Base-by-base conservation (phyloP, 169 alveolate species). In the Eimeria zaria region DNA sequence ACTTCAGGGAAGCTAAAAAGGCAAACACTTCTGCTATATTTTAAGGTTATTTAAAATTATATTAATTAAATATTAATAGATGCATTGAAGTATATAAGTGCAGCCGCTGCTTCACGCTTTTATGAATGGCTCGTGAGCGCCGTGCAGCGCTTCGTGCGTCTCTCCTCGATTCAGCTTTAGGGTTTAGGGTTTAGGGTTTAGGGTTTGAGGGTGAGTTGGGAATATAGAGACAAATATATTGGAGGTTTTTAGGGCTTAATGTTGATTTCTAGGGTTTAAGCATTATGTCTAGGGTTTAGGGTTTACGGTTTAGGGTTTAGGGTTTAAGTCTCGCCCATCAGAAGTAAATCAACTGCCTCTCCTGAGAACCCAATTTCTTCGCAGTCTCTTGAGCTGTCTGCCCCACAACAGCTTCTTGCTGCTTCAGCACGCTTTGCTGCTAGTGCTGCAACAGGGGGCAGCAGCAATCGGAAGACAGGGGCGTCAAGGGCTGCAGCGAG, bases 401-500 rank as follows among this genome's bases (percentile, higher is more conserved):
- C 87, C 22, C 20, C 53, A 36, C 64, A 27, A 41, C 16, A 76
- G 41, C 60, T 41, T 41, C 87, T 76, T 27, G 71, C 89, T 36
- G 6, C 51, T 8, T 69, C 89, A 8, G 89, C 89, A 27, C 64
- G 24, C 18, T 44, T 16, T 5, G 92, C 78, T 16, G 64, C 92
- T 41, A 84, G 92, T 0, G 78, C 44, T 55, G 78, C 92, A 44
- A 84, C 92, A 33, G 92, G 92, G 1, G 78, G 92, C 55, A 84
- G 58, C 27, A 84, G 41, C 39, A 84, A 39, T 2, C 92, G 92
- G 20, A 84, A 84, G 12, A 84, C 92, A 22, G 78, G 92, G n/a
- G 76, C 51, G 12, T 84, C 92, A 0, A 84, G 55, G 27, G 92
- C 92, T 36, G 36, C 92, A 30, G 92, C 92, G 69, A 58, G 78